Conservation (phyloP, 257 asterid species). For the Nicotiana otophora region DNA sequence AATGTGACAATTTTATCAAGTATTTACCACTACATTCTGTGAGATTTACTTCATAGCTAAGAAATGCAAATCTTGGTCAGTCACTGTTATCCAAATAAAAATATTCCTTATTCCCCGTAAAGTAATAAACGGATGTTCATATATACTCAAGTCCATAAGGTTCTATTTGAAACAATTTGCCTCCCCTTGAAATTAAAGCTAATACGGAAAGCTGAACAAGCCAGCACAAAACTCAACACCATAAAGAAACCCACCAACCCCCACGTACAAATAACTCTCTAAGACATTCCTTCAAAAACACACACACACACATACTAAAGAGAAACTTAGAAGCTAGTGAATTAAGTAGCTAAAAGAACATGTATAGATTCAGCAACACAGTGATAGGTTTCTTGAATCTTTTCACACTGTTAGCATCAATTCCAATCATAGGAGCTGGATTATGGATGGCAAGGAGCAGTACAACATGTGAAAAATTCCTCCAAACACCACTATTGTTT, state of each 20-base stretch:
- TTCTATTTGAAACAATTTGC: not conserved
- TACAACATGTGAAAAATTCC: slow-evolving; percentile 79
- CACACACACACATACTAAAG: not conserved
- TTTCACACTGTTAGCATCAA: slow-evolving; percentile 79
- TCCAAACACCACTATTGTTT: slow-evolving; percentile 75
- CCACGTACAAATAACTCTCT: not conserved
- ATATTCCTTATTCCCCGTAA: slow-evolving; percentile 31
- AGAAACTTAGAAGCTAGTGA: not conserved
- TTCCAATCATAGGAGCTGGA: slow-evolving; percentile 96
- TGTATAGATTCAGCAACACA: slow-evolving; percentile 86
- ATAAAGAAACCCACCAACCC: not conserved
- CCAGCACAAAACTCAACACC: not conserved
- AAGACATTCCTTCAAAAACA: not conserved
- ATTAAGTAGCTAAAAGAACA: not conserved
- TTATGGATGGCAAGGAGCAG: slow-evolving; percentile 87
- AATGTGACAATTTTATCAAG: not conserved
- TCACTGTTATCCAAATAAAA: slow-evolving; percentile 27
- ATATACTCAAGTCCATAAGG: slow-evolving; percentile 8
- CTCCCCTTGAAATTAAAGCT: not conserved
- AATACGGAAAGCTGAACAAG: slow-evolving; percentile 10
- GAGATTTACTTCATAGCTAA: slow-evolving; percentile 65
- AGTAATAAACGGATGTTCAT: slow-evolving; percentile 29
- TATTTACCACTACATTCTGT: not conserved
- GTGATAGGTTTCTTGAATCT: slow-evolving; percentile 88
- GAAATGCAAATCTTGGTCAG: slow-evolving; percentile 40